Conservation (phyloP, 2,329 filamentous ascomycete species). For the Colletotrichum coccodes region DNA sequence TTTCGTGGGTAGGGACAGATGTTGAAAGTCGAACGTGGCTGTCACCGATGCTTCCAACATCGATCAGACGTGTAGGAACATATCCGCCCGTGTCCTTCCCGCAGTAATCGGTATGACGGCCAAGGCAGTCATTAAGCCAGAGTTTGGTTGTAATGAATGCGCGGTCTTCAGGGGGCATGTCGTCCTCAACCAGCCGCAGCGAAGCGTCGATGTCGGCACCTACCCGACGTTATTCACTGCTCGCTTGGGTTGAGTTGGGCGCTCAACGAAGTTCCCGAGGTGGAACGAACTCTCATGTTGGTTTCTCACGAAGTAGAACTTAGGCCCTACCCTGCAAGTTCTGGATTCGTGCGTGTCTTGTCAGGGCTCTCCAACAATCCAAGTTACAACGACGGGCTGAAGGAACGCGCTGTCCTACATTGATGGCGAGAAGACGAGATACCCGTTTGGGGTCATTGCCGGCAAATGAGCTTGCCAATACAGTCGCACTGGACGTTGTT, state of each 20-base stretch:
- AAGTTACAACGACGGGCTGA: background rate
- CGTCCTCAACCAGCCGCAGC: background rate
- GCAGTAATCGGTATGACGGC: background rate
- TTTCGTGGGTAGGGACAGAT: background rate
- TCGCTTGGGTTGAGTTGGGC: no score
- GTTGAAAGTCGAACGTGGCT: background rate
- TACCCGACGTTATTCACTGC: background rate
- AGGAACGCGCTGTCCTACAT: background rate
- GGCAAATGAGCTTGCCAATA: background rate
- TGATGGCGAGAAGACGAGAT: background rate
- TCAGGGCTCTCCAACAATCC: no score
- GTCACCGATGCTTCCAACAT: background rate
- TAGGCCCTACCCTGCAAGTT: background rate
- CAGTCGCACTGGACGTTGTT: background rate
- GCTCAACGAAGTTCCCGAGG: no score
- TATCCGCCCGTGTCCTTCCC: background rate
- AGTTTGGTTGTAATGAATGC: background rate
- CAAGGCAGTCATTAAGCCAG: background rate
- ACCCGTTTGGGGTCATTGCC: background rate
- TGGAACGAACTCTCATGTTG: background rate
- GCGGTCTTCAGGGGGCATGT: background rate
- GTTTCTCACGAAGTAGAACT: background rate
- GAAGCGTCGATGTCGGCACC: background rate
- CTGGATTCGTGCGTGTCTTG: background rate
- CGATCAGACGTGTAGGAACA: background rate